These are phyloP conservation scores for Gossypium gossypioides DNA, from an alignment of 441 rosid species.

Conservation along the genomic window DNA sequence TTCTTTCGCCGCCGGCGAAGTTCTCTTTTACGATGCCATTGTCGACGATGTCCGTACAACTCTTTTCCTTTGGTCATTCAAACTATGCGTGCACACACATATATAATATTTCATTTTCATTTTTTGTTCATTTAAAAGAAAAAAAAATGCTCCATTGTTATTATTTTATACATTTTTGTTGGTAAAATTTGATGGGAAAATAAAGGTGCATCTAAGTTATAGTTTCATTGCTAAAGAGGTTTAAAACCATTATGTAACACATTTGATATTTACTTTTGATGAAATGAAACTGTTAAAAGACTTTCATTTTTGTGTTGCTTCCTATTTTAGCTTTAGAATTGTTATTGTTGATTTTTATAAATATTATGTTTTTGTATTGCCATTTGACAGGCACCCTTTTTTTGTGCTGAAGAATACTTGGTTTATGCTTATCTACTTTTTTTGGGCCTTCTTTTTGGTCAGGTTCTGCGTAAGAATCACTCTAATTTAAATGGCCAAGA, in stretches of 20 bases:
- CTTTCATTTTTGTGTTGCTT: background rate
- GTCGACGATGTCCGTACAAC: slow-evolving; percentile 24
- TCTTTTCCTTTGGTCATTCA: background rate
- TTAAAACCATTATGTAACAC: background rate
- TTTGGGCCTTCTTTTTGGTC: background rate
- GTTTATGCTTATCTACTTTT: background rate
- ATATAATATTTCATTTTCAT: background rate
- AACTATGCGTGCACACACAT: background rate
- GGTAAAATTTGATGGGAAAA: background rate
- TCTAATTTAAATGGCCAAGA: slow-evolving; percentile 27
- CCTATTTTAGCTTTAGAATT: background rate
- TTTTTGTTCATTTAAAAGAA: background rate
- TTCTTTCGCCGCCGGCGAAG: slow-evolving; percentile 13
- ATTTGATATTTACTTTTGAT: background rate
- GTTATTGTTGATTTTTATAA: background rate
- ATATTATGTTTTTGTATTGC: background rate
- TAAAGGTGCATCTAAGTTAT: background rate
- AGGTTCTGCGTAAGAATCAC: slow-evolving; percentile 32
- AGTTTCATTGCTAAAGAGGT: background rate
- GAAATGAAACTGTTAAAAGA: background rate
- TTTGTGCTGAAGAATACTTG: background rate
- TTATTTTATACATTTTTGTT: background rate
- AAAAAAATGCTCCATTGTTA: background rate
- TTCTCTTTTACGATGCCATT: slow-evolving; percentile 41
- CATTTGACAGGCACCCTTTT: background rate